Conservation (phyloP, 1,284 basidiomycete species). For the Pseudozyma pruni region DNA sequence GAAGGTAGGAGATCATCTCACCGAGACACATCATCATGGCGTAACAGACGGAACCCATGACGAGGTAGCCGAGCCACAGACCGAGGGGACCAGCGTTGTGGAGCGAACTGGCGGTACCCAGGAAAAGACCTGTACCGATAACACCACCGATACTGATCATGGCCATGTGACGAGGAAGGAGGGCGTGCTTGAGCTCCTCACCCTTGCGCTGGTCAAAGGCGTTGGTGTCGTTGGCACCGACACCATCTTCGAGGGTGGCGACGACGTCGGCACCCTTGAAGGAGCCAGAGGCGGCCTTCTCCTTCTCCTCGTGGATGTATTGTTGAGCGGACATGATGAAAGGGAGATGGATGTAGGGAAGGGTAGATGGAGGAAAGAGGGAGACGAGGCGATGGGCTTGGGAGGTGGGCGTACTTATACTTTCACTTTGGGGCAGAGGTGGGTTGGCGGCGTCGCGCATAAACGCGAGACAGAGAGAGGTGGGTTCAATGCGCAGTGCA, state of each 20-base stretch:
- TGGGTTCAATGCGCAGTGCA: too few relatives aligned
- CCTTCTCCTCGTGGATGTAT: conserved; percentile 41
- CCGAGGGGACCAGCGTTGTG: conserved; percentile 70
- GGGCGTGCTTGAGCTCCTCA: conserved; percentile 53
- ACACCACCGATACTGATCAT: conserved; percentile 53
- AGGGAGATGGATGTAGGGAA: background rate
- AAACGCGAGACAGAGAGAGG: too few relatives aligned
- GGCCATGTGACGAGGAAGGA: conserved; percentile 53
- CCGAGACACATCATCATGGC: conserved; percentile 69
- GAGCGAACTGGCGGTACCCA: conserved; percentile 76
- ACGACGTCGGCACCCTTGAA: conserved; percentile 25
- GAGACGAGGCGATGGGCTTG: background rate
- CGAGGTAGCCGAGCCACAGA: conserved; percentile 64
- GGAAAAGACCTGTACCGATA: conserved; percentile 71
- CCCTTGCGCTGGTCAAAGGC: conserved; percentile 50
- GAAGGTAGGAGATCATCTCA: conserved; percentile 72
- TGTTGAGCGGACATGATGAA: conserved; percentile 24
- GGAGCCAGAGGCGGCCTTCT: conserved; percentile 33
- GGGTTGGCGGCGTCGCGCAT: too few relatives aligned
- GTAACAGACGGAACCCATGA: conserved; percentile 62
- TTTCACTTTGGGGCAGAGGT: too few relatives aligned
- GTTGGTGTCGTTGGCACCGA: conserved; percentile 20
- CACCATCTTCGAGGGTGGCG: conserved; percentile 46
- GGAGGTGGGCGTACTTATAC: background rate
- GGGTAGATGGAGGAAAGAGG: background rate